These are phyloP conservation scores for Prunus padus DNA, from an alignment of 306 rosid species.

Conservation along the genomic window DNA sequence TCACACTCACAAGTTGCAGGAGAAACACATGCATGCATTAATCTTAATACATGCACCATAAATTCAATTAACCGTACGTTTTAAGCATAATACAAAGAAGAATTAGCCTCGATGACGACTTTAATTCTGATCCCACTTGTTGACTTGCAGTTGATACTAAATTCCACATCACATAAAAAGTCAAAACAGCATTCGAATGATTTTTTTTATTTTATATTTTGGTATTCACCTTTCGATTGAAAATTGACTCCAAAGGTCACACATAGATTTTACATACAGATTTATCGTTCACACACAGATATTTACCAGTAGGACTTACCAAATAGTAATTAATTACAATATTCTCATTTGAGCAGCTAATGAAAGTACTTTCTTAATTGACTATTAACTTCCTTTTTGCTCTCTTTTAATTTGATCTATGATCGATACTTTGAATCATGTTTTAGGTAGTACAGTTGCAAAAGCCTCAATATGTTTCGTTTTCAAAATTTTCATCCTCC, in stretches of 20 bases:
- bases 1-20: slow-evolving; percentile 24
- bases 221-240: not conserved
- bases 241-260: slow-evolving; percentile 5
- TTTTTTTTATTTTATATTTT: not conserved
- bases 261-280: too few relatives aligned
- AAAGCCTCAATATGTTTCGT: too few relatives aligned
- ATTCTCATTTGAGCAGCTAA: too few relatives aligned
- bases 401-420: too few relatives aligned
- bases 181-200: not conserved
- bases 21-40: slow-evolving; percentile 2
- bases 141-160: not conserved
- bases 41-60: not conserved
- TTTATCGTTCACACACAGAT: too few relatives aligned
- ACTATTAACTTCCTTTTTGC: too few relatives aligned
- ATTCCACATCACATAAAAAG: not conserved
- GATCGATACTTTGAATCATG: too few relatives aligned
- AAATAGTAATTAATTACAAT: too few relatives aligned
- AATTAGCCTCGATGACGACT: not conserved
- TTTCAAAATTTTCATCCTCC: too few relatives aligned
- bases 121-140: not conserved
- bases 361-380: too few relatives aligned
- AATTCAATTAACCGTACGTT: slow-evolving; percentile 10
- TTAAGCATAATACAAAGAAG: not conserved
- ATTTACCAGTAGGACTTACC: too few relatives aligned
- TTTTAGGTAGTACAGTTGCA: too few relatives aligned